These are phyloP conservation scores for Amoebophrya sp. DNA, from an alignment of 169 alveolate species.

Conservation along the genomic window DNA sequence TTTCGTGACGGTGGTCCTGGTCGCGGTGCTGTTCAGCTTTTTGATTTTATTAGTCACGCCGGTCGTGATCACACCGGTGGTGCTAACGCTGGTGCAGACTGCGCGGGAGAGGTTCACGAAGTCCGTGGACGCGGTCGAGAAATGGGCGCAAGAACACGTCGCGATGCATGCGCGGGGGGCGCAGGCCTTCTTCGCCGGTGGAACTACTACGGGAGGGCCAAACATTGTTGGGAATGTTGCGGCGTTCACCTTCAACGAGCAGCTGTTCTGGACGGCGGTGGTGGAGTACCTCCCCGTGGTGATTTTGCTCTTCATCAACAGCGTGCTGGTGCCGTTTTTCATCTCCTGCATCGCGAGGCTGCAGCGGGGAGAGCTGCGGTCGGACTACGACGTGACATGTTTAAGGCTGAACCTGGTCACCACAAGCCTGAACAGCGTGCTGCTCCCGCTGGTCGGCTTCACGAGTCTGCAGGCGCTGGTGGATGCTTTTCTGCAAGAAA, in stretches of 20 bases:
- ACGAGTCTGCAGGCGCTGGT: not conserved
- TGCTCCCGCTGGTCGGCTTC: not conserved
- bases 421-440: not conserved
- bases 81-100: not conserved
- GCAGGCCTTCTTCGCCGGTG: too few relatives aligned
- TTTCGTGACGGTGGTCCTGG: not conserved
- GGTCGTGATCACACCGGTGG: not conserved
- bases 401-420: not conserved
- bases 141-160: too few relatives aligned
- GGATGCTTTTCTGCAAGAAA: too few relatives aligned
- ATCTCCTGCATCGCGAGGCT: not conserved
- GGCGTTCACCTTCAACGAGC: too few relatives aligned
- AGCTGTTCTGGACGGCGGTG: not conserved
- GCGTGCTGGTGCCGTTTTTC: not conserved
- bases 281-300: not conserved
- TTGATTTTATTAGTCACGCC: not conserved
- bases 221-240: too few relatives aligned
- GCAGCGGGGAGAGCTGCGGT: not conserved
- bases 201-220: too few relatives aligned
- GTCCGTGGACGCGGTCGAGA: not conserved
- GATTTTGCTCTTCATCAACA: not conserved
- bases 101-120: not conserved
- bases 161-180: too few relatives aligned
- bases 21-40: not conserved
- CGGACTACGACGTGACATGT: not conserved